Evolutionary conservation across 2,329 filamentous ascomycete genomes (phyloP), one percentile per base, ranked within the genome.

Genomic region (Neofusicoccum ribis): DNA sequence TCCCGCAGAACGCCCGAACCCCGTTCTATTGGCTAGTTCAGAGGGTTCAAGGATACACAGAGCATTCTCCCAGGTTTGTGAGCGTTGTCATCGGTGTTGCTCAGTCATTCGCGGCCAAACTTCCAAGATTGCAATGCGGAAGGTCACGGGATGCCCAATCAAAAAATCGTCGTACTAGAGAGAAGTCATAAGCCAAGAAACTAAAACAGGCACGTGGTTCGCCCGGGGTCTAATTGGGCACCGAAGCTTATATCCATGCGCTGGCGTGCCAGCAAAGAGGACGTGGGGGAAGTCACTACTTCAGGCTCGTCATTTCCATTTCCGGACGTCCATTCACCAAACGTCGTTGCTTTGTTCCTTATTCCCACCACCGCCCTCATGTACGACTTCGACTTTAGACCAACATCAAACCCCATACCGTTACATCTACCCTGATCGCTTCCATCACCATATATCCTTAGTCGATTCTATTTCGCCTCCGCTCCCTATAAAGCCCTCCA

Each of bases 191-290:
- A 43, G 36, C 37, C 52, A 41, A 56, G 52, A 15, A 31, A 31
- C 39, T 44, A 36, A 34, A 34, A 7, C 2, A n/a, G 6, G 14
- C 54, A 56, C 23, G 20, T 34, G 43, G 27, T 36, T 47, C 8
- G 5, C 17, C 56, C 15, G 39, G n/a, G 43, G 3, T 39, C n/a
- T 54, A 2, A 23, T n/a, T 54, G 56, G 43, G 43, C 27, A n/a
- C 9, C 31, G 17, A 37, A 8, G 1, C 5, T 15, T 60, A 14
- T n/a, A 23, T 12, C n/a, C 43, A 6, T 49, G 56, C n/a, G 43
- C 56, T 47, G 31, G 43, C 41, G 23, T 60, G 56, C 41, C 56
- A 60, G 47, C 56, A 60, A 47, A 60, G 56, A 60, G 20, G 27
- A 27, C 43, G 44, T 36, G 44, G 31, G 31, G 27, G 17, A 46